phyloP scores from a whole-genome alignment of 2,329 filamentous ascomycete species.

The Rosellinia necatrix region DNA sequence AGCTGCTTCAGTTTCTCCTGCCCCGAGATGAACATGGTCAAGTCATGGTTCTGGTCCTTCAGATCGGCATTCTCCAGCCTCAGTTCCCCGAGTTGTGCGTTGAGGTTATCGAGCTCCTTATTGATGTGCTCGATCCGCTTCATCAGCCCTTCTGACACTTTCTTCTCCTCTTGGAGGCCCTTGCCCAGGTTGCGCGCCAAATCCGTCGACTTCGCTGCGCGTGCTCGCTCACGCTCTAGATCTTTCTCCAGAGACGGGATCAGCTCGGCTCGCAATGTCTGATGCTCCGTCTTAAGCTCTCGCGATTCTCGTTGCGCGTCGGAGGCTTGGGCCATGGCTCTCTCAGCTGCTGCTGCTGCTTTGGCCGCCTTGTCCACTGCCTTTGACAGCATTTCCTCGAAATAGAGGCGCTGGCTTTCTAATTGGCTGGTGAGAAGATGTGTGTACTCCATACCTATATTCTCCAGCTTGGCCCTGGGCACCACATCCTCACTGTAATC shows the following conservation, averaged over 20 bases:
- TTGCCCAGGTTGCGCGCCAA: slow-evolving; percentile 77
- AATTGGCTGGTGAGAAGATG: slow-evolving; percentile 91
- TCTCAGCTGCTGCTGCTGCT: slow-evolving; percentile 69
- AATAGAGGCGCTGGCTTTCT: slow-evolving; percentile 90
- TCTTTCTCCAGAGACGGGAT: slow-evolving; percentile 75
- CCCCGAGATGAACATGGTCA: slow-evolving; percentile 85
- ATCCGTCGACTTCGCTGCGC: slow-evolving; percentile 72
- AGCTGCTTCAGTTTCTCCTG: slow-evolving; percentile 78
- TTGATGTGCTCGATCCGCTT: slow-evolving; percentile 78
- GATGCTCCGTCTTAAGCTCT: slow-evolving; percentile 58
- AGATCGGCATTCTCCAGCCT: slow-evolving; percentile 72
- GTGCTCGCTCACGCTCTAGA: slow-evolving; percentile 67
- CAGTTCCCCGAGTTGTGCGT: slow-evolving; percentile 60
- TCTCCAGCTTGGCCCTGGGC: slow-evolving; percentile 70
- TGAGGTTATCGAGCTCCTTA: slow-evolving; percentile 61
- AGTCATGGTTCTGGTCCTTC: slow-evolving; percentile 82
- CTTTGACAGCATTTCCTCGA: slow-evolving; percentile 88
- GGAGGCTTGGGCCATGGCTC: slow-evolving; percentile 57
- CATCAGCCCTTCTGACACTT: slow-evolving; percentile 79
- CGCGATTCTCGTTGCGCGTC: slow-evolving; percentile 55
- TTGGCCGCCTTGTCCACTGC: slow-evolving; percentile 86
- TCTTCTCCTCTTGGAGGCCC: slow-evolving; percentile 84
- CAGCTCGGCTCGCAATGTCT: slow-evolving; percentile 56
- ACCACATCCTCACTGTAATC: slow-evolving; percentile 67
- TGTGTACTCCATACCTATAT: slow-evolving; percentile 91